A percentile compares a stretch with the other conserved stretches of the same genome.
These are phyloP conservation scores for Leccinellum rugosiceps DNA, from an alignment of 768 basidiomycete genomes.

Conservation along the genomic window DNA sequence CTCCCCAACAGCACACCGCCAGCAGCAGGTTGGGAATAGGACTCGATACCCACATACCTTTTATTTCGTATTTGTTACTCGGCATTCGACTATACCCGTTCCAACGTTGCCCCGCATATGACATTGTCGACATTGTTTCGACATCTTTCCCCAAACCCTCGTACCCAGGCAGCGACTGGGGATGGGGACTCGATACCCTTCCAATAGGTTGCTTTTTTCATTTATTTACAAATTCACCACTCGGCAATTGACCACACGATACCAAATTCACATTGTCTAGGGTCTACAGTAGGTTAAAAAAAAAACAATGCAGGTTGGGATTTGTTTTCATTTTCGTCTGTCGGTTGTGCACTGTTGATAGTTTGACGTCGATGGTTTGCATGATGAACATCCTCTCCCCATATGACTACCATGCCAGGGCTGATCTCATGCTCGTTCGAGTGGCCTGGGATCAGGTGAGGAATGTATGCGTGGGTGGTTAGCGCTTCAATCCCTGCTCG, in stretches of 20 bases:
- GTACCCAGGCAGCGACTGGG: no score
- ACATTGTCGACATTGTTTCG: no score
- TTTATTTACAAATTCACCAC: neutral
- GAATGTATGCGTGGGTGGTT: neutral
- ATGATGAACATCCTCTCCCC: neutral
- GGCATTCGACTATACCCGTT: slow-evolving; percentile 41
- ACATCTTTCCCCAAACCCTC: no score
- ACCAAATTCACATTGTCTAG: no score
- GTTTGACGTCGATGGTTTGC: neutral
- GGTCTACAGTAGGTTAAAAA: no score
- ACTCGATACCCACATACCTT: neutral
- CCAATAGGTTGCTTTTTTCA: neutral
- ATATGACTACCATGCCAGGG: neutral
- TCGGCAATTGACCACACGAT: no score
- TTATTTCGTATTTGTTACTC: neutral
- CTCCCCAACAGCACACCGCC: no score
- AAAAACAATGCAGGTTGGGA: no score
- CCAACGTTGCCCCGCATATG: no score
- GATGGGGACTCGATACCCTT: neutral
- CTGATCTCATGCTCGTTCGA: neutral
- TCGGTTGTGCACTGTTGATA: neutral
- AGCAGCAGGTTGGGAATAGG: neutral
- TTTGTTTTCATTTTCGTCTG: neutral
- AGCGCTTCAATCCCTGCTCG: no score
- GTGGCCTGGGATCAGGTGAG: neutral